phyloP scores from a whole-genome alignment of 1,284 basidiomycete species.

The Ceratobasidium sp. region DNA sequence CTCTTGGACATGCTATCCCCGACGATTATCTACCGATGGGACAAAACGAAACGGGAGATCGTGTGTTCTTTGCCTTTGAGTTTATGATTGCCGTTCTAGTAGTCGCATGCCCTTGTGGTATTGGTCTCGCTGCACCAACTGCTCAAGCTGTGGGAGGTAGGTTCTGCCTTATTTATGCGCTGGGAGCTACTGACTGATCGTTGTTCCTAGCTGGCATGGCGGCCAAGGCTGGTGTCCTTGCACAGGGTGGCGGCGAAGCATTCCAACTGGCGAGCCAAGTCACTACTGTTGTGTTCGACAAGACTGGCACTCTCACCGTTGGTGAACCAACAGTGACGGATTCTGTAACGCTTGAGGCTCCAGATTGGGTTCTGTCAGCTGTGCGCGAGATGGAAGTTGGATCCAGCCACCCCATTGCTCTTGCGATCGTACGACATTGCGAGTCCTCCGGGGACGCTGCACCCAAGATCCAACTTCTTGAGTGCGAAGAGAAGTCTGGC shows the following conservation, averaged over 20 bases:
- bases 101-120: conserved; percentile 79
- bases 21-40: conserved; percentile 33
- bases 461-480: conserved; percentile 41
- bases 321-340: conserved; percentile 70
- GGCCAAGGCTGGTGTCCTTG: conserved; percentile 78
- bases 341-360: conserved; percentile 50
- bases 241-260: conserved; percentile 82
- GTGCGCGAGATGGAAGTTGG: conserved; percentile 68
- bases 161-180: background rate
- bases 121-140: conserved; percentile 82
- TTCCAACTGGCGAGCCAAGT: conserved; percentile 80
- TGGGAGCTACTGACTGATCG: background rate
- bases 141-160: conserved; percentile 73
- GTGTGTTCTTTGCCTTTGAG: conserved; percentile 57
- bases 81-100: conserved; percentile 86
- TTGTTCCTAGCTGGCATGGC: conserved; percentile 66
- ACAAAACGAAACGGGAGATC: conserved; percentile 45
- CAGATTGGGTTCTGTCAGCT: conserved; percentile 57
- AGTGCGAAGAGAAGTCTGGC: conserved; percentile 72
- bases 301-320: conserved; percentile 84
- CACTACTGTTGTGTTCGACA: conserved; percentile 78
- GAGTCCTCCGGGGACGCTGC: conserved; percentile 46
- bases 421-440: conserved; percentile 64
- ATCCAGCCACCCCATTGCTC: conserved; percentile 73
- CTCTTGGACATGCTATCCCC: conserved; percentile 52